Evolutionary conservation across 2,329 filamentous ascomycete genomes (phyloP).

Genomic region (Penicillium concentricum): DNA sequence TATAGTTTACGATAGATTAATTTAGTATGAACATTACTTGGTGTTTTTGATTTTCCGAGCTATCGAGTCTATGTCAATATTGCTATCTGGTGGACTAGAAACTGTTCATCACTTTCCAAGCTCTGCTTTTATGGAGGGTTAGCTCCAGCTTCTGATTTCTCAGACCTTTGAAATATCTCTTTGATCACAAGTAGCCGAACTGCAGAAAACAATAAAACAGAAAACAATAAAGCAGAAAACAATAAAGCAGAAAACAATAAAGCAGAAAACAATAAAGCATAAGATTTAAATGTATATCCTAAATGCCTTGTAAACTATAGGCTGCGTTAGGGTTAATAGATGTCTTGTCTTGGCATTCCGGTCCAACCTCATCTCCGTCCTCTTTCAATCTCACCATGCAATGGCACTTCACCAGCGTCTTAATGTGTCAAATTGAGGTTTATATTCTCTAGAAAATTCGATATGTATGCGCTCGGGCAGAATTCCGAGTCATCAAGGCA

Average conservation of each 20-base stretch:
- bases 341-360: constrained; percentile 8
- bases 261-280: too few species aligned
- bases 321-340: not conserved
- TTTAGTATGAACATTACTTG: not conserved
- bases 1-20: not conserved
- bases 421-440: not conserved
- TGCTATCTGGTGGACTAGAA: not conserved
- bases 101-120: not conserved
- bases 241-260: not conserved
- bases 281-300: not conserved
- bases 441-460: not conserved
- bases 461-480: constrained; percentile 18
- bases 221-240: not conserved
- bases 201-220: not conserved
- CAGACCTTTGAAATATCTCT: not conserved
- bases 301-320: not conserved
- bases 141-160: not conserved
- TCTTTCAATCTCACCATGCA: not conserved
- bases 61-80: not conserved
- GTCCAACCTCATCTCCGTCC: constrained; percentile 2
- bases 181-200: not conserved
- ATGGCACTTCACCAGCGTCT: not conserved
- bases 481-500: constrained; percentile 21
- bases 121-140: not conserved
- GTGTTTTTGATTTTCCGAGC: not conserved